These are phyloP conservation scores for Papilionanthe hybrid DNA, from an alignment of 116 monocot genomes.

Conservation along the genomic window DNA sequence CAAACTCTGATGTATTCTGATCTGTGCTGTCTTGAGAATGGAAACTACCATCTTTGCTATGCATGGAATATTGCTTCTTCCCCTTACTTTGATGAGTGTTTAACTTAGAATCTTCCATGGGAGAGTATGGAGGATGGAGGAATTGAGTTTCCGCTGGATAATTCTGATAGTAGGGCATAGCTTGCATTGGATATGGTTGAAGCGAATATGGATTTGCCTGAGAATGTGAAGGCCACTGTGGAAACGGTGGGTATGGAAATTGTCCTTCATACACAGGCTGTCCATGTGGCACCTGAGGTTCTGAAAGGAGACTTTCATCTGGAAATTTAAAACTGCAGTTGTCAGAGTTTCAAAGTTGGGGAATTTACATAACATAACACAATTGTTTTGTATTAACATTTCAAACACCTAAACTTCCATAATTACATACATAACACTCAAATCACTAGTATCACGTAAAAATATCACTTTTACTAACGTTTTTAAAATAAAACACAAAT, in stretches of 20 bases:
- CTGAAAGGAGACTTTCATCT: constrained; percentile 45
- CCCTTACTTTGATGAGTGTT: constrained; percentile 14
- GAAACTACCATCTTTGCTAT: constrained; percentile 33
- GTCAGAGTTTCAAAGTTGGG: constrained; percentile 6
- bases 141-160: constrained; percentile 49
- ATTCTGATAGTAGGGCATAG: constrained; percentile 76
- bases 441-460: too few species aligned
- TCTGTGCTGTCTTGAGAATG: constrained; percentile 27
- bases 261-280: constrained; percentile 58
- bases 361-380: too few species aligned
- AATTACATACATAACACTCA: too few species aligned
- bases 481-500: too few species aligned
- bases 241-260: constrained; percentile 50
- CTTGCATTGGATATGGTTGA: constrained; percentile 73
- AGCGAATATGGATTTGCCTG: constrained; percentile 43
- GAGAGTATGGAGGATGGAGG: constrained; percentile 55
- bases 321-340: not conserved
- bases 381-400: too few species aligned
- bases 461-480: too few species aligned
- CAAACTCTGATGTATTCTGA: constrained; percentile 23
- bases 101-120: constrained; percentile 56
- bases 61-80: constrained; percentile 40
- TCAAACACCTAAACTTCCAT: too few species aligned
- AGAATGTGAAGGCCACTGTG: constrained; percentile 74
- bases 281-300: constrained; percentile 23